Evolutionary conservation across 257 asterid species (phyloP).

Genomic region (Solanum sparsipilum): DNA sequence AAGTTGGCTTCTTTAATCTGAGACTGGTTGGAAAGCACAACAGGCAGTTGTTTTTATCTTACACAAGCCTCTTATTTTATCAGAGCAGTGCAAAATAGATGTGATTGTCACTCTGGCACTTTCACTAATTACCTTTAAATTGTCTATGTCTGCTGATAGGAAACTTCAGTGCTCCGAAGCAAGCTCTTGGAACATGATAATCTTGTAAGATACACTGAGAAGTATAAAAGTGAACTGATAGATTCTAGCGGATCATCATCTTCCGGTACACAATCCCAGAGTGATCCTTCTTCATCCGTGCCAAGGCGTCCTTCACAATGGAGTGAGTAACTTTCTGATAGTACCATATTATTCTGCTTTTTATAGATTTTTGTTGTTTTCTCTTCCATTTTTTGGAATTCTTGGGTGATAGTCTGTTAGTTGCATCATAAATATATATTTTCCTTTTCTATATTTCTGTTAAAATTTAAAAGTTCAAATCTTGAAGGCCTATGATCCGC

Average conservation of each 20-base stretch:
- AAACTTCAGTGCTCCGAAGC: constrained; percentile 67
- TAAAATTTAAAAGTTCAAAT: background rate
- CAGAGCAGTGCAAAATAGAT: background rate
- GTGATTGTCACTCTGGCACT: background rate
- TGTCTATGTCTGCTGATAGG: constrained; percentile 30
- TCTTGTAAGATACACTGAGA: constrained; percentile 66
- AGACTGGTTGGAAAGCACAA: background rate
- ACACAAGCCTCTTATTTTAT: background rate
- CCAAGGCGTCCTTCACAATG: constrained; percentile 51
- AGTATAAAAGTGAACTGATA: constrained; percentile 48
- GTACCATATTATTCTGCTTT: background rate
- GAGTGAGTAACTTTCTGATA: constrained; percentile 44
- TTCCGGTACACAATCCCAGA: constrained; percentile 22
- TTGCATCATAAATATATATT: background rate
- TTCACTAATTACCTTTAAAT: background rate
- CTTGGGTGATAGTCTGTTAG: background rate
- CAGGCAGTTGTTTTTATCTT: background rate
- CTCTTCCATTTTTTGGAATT: background rate
- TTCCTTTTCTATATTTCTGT: background rate
- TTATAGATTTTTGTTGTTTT: background rate
- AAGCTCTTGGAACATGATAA: constrained; percentile 65
- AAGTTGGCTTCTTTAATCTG: background rate
- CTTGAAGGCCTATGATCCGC: background rate
- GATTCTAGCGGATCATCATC: constrained; percentile 44
- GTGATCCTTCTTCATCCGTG: constrained; percentile 68